These are phyloP conservation scores for Podila verticillata DNA, from an alignment of 192 early-diverging fungal species.

Conservation along the genomic window DNA sequence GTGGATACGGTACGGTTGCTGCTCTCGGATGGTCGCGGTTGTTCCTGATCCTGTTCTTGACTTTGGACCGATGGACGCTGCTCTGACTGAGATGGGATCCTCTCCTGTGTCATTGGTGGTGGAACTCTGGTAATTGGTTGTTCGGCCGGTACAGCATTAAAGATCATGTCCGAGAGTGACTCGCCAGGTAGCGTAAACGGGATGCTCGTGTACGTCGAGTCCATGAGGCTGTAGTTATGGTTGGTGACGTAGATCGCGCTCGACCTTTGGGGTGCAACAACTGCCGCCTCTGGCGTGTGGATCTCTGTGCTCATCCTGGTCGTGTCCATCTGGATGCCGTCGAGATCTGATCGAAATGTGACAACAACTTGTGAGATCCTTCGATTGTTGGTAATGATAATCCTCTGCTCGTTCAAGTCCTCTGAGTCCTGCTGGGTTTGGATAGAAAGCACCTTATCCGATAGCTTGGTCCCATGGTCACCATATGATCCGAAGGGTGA, in stretches of 20 bases:
- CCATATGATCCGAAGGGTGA: conserved; percentile 10
- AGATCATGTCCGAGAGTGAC: conserved; percentile 40
- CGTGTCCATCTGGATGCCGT: not conserved
- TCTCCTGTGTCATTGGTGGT: not conserved
- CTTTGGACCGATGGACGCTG: not conserved
- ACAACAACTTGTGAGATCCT: conserved; percentile 39
- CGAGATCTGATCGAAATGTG: conserved; percentile 9
- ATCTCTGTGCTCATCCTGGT: not conserved
- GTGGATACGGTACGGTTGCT: not conserved
- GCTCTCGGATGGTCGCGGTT: not conserved
- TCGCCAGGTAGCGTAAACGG: conserved; percentile 25
- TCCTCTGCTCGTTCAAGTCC: not conserved
- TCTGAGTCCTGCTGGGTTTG: not conserved
- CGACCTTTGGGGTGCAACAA: not conserved
- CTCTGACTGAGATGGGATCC: not conserved
- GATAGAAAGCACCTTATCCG: not conserved
- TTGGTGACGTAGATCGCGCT: conserved; percentile 12
- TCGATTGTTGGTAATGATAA: conserved; percentile 7
- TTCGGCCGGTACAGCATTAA: conserved; percentile 13
- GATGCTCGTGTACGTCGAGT: not conserved
- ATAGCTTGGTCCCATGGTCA: not conserved
- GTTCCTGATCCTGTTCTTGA: not conserved
- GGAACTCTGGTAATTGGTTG: not conserved
- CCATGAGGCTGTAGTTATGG: conserved; percentile 3
- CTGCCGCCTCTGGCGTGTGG: not conserved